Percentiles rank a stretch among this genome's conserved stretches.
phyloP scores from a whole-genome alignment of 2,329 filamentous ascomycete genomes.

The Epichloe typhina region DNA sequence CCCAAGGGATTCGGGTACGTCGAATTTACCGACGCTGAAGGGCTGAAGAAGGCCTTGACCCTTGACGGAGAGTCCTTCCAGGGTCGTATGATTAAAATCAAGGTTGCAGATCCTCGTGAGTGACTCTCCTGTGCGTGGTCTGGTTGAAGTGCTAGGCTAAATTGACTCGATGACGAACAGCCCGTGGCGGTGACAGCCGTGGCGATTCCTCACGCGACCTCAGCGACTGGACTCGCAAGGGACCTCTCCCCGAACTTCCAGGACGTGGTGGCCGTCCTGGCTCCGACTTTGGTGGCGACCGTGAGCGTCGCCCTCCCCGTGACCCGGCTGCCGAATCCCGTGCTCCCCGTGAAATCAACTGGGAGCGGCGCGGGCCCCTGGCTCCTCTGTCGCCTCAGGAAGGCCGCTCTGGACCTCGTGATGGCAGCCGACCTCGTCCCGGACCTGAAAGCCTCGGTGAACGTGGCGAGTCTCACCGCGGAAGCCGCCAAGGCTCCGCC shows the following conservation, averaged over 20 bases:
- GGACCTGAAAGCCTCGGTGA: conserved; percentile 41
- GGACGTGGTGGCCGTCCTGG: conserved; percentile 30
- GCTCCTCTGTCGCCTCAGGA: conserved; percentile 52
- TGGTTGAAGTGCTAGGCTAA: neutral
- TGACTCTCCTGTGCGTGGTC: conserved; percentile 1
- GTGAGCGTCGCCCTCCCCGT: conserved; percentile 50
- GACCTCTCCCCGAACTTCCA: conserved; percentile 67
- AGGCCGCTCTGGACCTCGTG: conserved; percentile 34
- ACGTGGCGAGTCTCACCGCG: conserved; percentile 43
- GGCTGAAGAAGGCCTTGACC: conserved; percentile 78
- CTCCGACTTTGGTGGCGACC: conserved; percentile 31
- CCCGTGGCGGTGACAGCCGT: conserved; percentile 61
- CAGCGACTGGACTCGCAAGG: conserved; percentile 85
- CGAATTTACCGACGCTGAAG: conserved; percentile 78
- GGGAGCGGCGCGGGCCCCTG: conserved; percentile 89
- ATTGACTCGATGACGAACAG: conserved; percentile 31
- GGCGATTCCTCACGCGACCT: conserved; percentile 62
- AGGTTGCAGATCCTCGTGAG: conserved; percentile 95
- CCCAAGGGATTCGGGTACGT: conserved; percentile 97
- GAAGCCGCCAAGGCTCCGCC: conserved; percentile 55
- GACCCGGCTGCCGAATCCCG: conserved; percentile 47
- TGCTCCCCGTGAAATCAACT: conserved; percentile 62
- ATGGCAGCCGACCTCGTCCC: conserved; percentile 38
- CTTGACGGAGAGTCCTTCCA: conserved; percentile 74
- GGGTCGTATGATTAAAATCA: conserved; percentile 81